phyloP scores from a whole-genome alignment of 345 rosid genomes.

The Eucalyptus virginea region DNA sequence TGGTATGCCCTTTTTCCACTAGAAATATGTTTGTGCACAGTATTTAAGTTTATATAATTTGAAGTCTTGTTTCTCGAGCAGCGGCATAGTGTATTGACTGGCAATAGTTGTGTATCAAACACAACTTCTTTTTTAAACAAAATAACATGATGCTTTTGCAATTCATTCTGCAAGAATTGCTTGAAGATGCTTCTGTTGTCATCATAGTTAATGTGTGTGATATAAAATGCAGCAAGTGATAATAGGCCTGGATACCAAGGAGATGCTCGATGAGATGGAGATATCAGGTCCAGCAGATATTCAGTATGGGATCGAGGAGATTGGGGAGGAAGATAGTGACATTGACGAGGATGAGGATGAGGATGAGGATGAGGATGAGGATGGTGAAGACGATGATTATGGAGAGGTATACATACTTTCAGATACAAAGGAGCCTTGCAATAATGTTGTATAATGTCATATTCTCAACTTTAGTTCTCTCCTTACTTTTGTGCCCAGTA shows the following conservation, averaged over 20 bases:
- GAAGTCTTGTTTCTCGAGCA: neutral
- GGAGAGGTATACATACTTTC: slow-evolving; percentile 33
- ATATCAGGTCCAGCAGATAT: slow-evolving; percentile 49
- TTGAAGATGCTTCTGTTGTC: neutral
- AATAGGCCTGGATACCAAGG: slow-evolving; percentile 74
- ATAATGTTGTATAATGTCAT: neutral
- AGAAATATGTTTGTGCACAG: neutral
- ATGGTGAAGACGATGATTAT: slow-evolving; percentile 16
- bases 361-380: slow-evolving; percentile 16
- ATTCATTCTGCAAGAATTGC: neutral
- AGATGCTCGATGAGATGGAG: slow-evolving; percentile 73
- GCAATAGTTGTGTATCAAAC: neutral
- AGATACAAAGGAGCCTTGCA: neutral
- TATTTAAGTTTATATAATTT: neutral
- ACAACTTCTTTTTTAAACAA: neutral
- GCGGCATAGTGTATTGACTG: neutral
- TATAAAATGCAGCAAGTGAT: slow-evolving; percentile 70
- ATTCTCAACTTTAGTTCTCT: neutral
- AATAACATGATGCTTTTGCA: neutral
- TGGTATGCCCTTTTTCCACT: slow-evolving; percentile 42
- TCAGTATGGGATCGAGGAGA: slow-evolving; percentile 57
- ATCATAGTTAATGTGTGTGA: neutral
- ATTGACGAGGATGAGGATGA: slow-evolving; percentile 26
- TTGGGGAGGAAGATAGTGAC: slow-evolving; percentile 54
- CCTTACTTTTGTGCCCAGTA: neutral